A percentile compares a stretch with the other conserved stretches of the same genome.
phyloP scores from a whole-genome alignment of 1,284 basidiomycete genomes.

The Rhizoctonia solani region DNA sequence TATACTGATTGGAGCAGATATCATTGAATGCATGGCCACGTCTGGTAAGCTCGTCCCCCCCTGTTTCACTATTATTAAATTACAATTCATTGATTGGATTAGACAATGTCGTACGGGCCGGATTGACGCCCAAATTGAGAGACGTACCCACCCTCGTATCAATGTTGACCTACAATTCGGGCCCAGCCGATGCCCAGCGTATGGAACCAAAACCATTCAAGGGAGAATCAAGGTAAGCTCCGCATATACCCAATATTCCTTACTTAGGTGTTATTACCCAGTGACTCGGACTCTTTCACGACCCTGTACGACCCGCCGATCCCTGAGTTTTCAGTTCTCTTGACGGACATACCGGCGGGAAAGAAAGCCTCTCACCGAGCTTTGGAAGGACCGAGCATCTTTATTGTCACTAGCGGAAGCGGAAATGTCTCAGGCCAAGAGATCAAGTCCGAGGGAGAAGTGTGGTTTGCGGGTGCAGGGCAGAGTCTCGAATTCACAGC shows the following conservation, averaged over 20 bases:
- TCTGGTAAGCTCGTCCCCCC: conserved; percentile 51
- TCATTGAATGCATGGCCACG: conserved; percentile 97
- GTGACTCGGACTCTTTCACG: conserved; percentile 41
- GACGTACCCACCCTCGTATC: conserved; percentile 89
- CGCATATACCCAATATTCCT: conserved; percentile 26
- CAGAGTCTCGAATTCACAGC: conserved; percentile 57
- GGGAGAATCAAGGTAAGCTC: conserved; percentile 37
- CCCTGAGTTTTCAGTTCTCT: conserved; percentile 89
- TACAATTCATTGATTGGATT: no score
- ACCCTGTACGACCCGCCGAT: conserved; percentile 93
- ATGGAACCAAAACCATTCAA: conserved; percentile 64
- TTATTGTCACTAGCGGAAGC: conserved; percentile 73
- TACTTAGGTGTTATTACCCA: conserved; percentile 31
- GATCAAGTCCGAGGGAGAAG: conserved; percentile 70
- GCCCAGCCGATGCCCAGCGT: conserved; percentile 68
- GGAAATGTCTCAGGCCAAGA: conserved; percentile 52
- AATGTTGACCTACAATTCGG: conserved; percentile 85
- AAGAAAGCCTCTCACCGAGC: conserved; percentile 58
- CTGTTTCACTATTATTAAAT: background rate
- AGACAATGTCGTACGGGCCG: conserved; percentile 98
- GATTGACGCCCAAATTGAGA: conserved; percentile 94
- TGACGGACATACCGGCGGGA: conserved; percentile 56
- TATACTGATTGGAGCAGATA: conserved; percentile 59
- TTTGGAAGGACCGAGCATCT: conserved; percentile 83
- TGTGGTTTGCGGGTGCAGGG: conserved; percentile 84